Base-by-base conservation (phyloP, 805 yeast genomes). In the Starmerella stigmatis region DNA sequence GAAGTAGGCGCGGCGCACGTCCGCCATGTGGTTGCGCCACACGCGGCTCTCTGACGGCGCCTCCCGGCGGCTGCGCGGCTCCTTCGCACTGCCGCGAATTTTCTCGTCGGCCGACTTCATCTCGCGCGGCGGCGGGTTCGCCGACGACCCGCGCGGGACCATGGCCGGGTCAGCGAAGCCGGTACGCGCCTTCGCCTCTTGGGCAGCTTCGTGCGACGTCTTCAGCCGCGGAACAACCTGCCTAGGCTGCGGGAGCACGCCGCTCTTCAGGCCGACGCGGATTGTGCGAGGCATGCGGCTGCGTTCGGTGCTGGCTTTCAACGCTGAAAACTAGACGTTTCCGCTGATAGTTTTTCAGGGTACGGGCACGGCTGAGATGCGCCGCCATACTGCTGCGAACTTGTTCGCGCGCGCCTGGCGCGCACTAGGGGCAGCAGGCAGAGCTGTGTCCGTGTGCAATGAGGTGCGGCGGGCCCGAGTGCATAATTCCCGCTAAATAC, bases 231-330 rank as follows among this genome's bases (percentile, higher is more conserved):
- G 74, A 56, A 88, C 76, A 25, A 85, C 77, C 31, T 79, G 75
- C 57, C 94, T 78, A 9, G 84, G 78, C 45, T 66, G 69, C 39
- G 96, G 96, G 52, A 88, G 70, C 41, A 84, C 70, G 60, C 96
- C 96, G 40, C 89, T 79, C 63, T 81, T 81, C 49, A 67, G 66
- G 3, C 75, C 76, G 16, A 48, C 48, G 11, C 54, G 44, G n/a
- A 51, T 45, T n/a, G 43, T 36, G 9, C 51, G 49, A 11, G 47
- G 48, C 54, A 51, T 51, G 31, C 6, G 26, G 26, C 22, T 36
- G 30, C 22, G 10, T 17, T 25, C 25, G 8, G 31, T 26, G 26
- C 37, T 33, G 27, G n/a, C n/a, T n/a, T n/a, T n/a, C n/a, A n/a
- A n/a, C n/a, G n/a, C n/a, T n/a, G n/a, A n/a, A n/a, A n/a, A n/a